phyloP scores from a whole-genome alignment of 164 flowering plant genomes.

The Santalum album region DNA sequence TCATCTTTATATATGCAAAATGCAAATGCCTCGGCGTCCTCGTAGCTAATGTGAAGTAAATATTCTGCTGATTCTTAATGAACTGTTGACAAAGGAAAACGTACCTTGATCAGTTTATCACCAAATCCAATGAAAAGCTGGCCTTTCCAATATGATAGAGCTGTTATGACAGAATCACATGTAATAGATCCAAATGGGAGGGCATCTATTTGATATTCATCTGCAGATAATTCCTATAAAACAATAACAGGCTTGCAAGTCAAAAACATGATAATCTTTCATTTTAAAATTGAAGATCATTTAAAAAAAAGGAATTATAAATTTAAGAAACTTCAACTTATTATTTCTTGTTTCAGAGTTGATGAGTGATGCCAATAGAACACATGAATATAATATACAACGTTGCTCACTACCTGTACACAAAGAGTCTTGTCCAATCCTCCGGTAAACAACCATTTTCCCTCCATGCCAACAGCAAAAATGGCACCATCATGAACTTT shows the following conservation, averaged over 20 bases:
- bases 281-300: not conserved
- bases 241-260: not conserved
- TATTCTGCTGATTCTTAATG: not conserved
- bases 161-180: conserved; percentile 52
- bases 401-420: conserved; percentile 43
- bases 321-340: too few species aligned
- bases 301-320: not conserved
- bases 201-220: conserved; percentile 39
- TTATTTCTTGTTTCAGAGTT: not conserved
- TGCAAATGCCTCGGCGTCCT: not conserved
- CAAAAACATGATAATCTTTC: not conserved
- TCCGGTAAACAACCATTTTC: conserved; percentile 63
- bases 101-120: conserved; percentile 64
- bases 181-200: conserved; percentile 47
- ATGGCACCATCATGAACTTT: conserved; percentile 48
- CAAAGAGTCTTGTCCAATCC: conserved; percentile 70
- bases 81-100: not conserved
- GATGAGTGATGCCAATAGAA: not conserved
- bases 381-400: too few species aligned
- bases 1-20: not conserved
- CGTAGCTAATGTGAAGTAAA: not conserved
- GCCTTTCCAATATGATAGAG: conserved; percentile 57
- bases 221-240: conserved; percentile 51
- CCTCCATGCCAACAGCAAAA: conserved; percentile 44
- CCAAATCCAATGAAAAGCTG: conserved; percentile 70